phyloP scores from a whole-genome alignment of 2,329 filamentous ascomycete genomes.

The Colletotrichum lupini region DNA sequence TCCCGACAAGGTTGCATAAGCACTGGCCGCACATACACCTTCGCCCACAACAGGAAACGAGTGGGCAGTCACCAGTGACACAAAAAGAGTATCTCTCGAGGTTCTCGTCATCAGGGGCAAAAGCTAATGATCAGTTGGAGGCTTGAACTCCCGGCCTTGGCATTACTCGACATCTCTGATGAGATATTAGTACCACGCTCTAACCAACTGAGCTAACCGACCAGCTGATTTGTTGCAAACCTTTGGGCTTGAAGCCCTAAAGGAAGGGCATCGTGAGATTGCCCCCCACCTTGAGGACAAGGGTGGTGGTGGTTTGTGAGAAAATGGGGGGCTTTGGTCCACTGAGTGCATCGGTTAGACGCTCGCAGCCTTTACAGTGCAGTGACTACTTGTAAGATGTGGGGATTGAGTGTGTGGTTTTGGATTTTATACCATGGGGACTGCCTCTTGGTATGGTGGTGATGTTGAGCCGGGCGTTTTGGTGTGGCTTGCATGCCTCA shows the following conservation, averaged over 20 bases:
- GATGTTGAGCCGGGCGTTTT: too few species aligned
- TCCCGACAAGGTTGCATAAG: not conserved
- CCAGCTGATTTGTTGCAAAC: not conserved
- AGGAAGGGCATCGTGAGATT: not conserved
- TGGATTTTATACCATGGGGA: too few species aligned
- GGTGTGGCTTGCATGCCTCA: too few species aligned
- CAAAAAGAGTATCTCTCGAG: not conserved
- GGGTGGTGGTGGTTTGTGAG: not conserved
- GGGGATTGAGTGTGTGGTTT: too few species aligned
- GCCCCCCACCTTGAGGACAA: not conserved
- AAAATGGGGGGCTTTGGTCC: not conserved
- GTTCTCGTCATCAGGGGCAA: not conserved
- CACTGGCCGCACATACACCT: not conserved
- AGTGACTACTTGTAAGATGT: too few species aligned
- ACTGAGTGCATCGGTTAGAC: not conserved
- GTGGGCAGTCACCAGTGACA: not conserved
- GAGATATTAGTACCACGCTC: conserved; percentile 33
- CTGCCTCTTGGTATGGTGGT: too few species aligned
- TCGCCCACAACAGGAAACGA: too few species aligned
- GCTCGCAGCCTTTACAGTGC: too few species aligned
- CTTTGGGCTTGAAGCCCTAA: accelerated
- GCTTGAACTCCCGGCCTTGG: conserved; percentile 32
- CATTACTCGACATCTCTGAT: conserved; percentile 22
- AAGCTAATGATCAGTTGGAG: conserved; percentile 24
- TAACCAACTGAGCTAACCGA: conserved; percentile 34